These are phyloP conservation scores for Wilcoxina mikolae DNA, from an alignment of 495 filamentous ascomycete genomes.

Conservation along the genomic window DNA sequence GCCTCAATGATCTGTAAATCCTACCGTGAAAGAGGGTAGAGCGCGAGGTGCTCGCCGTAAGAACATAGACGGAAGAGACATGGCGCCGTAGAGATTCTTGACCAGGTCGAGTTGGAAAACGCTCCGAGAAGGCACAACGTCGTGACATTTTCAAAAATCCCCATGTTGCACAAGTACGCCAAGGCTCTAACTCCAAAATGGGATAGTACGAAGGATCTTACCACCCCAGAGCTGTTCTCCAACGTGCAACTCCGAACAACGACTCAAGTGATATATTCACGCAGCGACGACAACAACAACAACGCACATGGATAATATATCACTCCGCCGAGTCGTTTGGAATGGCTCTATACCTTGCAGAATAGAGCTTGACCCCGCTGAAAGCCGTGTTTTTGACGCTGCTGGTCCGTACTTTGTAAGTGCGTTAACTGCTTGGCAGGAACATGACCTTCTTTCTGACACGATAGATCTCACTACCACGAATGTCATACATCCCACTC, in stretches of 20 bases:
- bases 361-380: conserved; percentile 25
- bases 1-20: no score
- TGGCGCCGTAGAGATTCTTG: background rate
- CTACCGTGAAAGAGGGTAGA: background rate
- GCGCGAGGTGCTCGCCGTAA: background rate
- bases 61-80: conserved; percentile 1
- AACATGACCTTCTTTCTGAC: background rate
- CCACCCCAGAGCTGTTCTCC: no score
- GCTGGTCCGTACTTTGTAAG: conserved; percentile 25
- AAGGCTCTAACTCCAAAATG: background rate
- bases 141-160: background rate
- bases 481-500: conserved; percentile 58
- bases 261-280: no score
- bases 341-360: conserved; percentile 25
- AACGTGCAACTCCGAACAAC: no score
- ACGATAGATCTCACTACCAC: conserved; percentile 43
- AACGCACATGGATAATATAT: background rate
- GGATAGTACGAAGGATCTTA: no score
- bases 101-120: background rate
- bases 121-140: background rate
- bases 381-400: conserved; percentile 22
- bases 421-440: background rate
- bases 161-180: background rate
- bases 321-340: conserved; percentile 25
- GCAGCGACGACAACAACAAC: no score